phyloP scores from a whole-genome alignment of 202 grass and related monocot species.

The Miscanthus sacchariflorus region DNA sequence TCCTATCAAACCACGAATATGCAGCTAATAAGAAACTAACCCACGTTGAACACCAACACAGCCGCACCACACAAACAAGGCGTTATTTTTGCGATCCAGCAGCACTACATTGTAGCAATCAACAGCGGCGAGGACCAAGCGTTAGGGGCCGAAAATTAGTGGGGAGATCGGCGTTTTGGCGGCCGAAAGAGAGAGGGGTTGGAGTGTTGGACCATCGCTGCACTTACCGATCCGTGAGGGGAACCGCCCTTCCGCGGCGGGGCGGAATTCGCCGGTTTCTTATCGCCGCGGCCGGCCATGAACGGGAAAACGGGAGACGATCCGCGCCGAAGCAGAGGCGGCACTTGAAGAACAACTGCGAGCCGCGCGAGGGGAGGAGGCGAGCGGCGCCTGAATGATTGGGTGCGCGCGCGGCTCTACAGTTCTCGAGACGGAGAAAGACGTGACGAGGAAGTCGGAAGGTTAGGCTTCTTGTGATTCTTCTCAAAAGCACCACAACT shows the following conservation, averaged over 20 bases:
- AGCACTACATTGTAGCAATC: background rate
- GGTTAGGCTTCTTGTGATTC: no score
- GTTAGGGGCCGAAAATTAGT: background rate
- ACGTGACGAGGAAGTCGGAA: no score
- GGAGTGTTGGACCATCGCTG: background rate
- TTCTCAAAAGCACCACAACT: no score
- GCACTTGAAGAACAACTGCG: background rate
- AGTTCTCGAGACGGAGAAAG: no score
- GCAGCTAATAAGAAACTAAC: background rate
- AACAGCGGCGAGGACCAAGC: background rate
- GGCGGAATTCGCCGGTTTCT: background rate
- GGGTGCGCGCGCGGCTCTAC: background rate
- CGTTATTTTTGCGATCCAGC: background rate
- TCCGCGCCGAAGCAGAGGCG: background rate
- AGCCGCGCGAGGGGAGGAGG: background rate
- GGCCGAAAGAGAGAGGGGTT: background rate
- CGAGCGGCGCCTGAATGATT: background rate
- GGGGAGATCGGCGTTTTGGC: background rate
- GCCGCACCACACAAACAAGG: no score
- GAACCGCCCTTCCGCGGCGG: background rate
- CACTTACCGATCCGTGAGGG: constrained; percentile 16
- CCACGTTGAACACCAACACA: background rate
- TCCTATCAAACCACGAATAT: background rate
- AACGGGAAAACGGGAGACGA: background rate
- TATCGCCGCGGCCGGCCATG: constrained; percentile 40